Conservation (phyloP, 2,329 filamentous ascomycete genomes). For the Sarocladium strictum region DNA sequence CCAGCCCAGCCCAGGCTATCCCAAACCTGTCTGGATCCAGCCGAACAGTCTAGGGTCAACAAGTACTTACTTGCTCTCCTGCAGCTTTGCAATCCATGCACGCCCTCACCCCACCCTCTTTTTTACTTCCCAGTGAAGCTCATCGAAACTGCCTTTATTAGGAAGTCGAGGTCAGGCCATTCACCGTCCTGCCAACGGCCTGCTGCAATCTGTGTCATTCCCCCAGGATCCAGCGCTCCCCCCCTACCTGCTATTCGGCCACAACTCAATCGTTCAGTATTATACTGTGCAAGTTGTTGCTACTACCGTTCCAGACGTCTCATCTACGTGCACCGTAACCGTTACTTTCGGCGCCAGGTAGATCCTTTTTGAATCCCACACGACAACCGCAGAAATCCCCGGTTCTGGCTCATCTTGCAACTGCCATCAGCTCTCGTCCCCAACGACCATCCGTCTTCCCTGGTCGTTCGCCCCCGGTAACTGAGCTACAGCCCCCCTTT, state of each 20-base stretch:
- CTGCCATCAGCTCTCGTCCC: background rate
- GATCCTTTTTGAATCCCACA: slow-evolving; percentile 8
- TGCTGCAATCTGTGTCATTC: background rate
- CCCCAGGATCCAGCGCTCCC: background rate
- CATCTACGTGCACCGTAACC: background rate
- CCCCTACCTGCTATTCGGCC: background rate
- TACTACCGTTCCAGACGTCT: slow-evolving; percentile 1
- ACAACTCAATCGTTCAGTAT: background rate
- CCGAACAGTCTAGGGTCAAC: slow-evolving; percentile 1
- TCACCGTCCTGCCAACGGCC: background rate
- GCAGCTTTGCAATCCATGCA: background rate
- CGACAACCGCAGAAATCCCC: background rate
- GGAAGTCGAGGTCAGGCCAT: slow-evolving; percentile 7
- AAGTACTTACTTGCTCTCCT: background rate
- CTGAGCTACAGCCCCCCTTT: background rate
- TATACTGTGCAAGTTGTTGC: background rate
- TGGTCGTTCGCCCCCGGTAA: background rate
- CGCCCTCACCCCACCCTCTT: background rate
- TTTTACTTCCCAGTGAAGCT: slow-evolving; percentile 2
- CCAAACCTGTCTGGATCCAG: slow-evolving; percentile 5
- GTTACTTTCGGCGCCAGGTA: slow-evolving; percentile 8
- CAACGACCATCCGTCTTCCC: background rate
- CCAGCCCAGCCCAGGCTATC: background rate
- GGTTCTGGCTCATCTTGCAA: background rate
- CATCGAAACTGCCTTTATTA: slow-evolving; percentile 4